Evolutionary conservation across 805 yeast species (phyloP), one percentile per base, ranked within the genome.

Genomic region (Gaillardinia entomophila): DNA sequence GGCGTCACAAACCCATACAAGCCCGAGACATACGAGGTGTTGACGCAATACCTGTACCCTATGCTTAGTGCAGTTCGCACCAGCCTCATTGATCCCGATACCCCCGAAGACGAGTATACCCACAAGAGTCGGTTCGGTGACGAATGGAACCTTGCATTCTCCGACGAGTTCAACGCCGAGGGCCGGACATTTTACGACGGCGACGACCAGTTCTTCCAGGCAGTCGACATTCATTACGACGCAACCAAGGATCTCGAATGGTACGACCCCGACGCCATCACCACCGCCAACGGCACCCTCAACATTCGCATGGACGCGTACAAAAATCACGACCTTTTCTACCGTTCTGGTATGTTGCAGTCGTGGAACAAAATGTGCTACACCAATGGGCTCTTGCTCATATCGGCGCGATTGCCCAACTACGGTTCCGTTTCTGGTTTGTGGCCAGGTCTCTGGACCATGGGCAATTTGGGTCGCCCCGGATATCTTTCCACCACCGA

Each of bases 361-460:
- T 71, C 84, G 18, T 89, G 97, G 97, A 89, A 89, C 60, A 79
- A 81, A 60, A 49, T 89, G 53, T 89, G 97, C 53, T 87, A 82
- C 55, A 80, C 94, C 3, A 87, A 87, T 51, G 97, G 97, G 31
- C 54, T 66, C 26, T 46, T 88, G 42, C 96, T 85, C 52, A 75
- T 82, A 4, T 77, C 87, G 7, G 90, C 84, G 0, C 71, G 72
- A 37, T 61, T 89, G 40, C 96, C 97, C 22, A 85, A 86, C 41
- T 74, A 73, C 45, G 95, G 95, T 47, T 65, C 75, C 35, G 70
- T 80, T 19, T 66, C 82, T 4, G 97, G 97, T 14, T 64, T 89
- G 42, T 89, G 97, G 97, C 97, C 97, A 1, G 97, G 96, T 68
- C 47, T 86, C 36, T 89, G 97, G 97, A 73, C 96, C 4, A 68